Evolutionary conservation across 805 yeast genomes (phyloP), one percentile per base, ranked within the genome.

Genomic region (Schwanniomyces pseudopolymorphus): DNA sequence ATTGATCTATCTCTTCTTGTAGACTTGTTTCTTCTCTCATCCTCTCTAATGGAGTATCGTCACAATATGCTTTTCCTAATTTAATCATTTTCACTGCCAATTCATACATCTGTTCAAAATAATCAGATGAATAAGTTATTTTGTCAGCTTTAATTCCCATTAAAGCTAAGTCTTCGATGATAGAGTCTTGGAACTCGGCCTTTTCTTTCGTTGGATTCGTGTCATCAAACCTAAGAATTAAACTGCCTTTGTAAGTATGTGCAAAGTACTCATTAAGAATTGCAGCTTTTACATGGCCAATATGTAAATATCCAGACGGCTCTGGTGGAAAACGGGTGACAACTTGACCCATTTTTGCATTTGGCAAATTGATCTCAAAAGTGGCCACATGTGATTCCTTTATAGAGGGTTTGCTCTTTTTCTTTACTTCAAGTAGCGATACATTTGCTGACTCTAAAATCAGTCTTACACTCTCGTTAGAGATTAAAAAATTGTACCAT

Each of bases 301-400:
- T 94, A 72, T 94, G 99, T 70, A 94, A 79, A 71, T 91, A 94
- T 74, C 99, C 99, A 73, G 96, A 88, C 50, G 99, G 99, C 76
- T 94, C 99, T 54, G 99, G 99, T 43, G 96, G 99, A 83, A 94
- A 94, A 74, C 99, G 87, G 45, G 99, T 95, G 44, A 95, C 98
- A 47, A 94, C 99, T 70, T 91, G 76, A 54, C 99, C 99, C 47
- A 86, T 83, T 60, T 80, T 83, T 48, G 99, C 99, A 65, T 84
- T 95, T 49, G 87, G 87, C 55, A 94, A 81, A 60, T 89, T 94
- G 60, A 94, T 94, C 66, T 91, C 97, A 57, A 87, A 94, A 68
- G 87, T 91, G 52, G 99, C 98, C 74, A 89, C 89, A 78, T 89
- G 95, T 43, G 84, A 75, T 69, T 89, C 94, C 72, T 89, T 90